These are phyloP conservation scores for Cubamyces lactineus DNA, from an alignment of 768 basidiomycete genomes.

Conservation along the genomic window DNA sequence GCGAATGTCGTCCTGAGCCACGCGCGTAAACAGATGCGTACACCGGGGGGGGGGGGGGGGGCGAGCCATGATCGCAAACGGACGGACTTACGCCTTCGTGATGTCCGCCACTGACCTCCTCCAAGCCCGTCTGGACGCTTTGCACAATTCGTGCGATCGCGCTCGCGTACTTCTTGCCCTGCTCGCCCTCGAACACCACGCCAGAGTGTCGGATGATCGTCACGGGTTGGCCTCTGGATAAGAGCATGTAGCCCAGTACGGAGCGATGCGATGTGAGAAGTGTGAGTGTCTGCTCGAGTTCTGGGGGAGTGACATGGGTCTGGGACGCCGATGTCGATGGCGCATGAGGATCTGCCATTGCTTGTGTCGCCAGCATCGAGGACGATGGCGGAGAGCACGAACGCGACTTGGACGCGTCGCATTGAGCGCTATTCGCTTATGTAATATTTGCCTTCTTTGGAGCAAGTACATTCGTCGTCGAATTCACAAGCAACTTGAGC, in stretches of 20 bases:
- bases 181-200: conserved; percentile 84
- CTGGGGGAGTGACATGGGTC: conserved; percentile 43
- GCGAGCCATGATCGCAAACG: conserved; percentile 4
- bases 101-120: conserved; percentile 70
- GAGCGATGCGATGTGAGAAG: conserved; percentile 80
- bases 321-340: conserved; percentile 9
- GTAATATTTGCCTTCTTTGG: not conserved
- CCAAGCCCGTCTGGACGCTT: conserved; percentile 75
- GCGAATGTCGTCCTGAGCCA: conserved; percentile 73
- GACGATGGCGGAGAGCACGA: not conserved
- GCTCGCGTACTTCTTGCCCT: conserved; percentile 73
- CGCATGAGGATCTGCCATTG: conserved; percentile 18
- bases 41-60: no score
- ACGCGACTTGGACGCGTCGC: not conserved
- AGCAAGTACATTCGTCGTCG: not conserved
- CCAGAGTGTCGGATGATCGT: conserved; percentile 86
- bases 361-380: conserved; percentile 22
- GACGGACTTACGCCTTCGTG: conserved; percentile 54
- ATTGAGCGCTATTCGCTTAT: not conserved
- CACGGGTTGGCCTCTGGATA: conserved; percentile 71
- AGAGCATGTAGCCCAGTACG: conserved; percentile 84
- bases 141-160: conserved; percentile 78
- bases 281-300: conserved; percentile 79
- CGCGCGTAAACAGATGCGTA: not conserved
- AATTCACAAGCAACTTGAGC: no score